Evolutionary conservation across 495 filamentous ascomycete species (phyloP).

Genomic region (Podospora fimiseda): DNA sequence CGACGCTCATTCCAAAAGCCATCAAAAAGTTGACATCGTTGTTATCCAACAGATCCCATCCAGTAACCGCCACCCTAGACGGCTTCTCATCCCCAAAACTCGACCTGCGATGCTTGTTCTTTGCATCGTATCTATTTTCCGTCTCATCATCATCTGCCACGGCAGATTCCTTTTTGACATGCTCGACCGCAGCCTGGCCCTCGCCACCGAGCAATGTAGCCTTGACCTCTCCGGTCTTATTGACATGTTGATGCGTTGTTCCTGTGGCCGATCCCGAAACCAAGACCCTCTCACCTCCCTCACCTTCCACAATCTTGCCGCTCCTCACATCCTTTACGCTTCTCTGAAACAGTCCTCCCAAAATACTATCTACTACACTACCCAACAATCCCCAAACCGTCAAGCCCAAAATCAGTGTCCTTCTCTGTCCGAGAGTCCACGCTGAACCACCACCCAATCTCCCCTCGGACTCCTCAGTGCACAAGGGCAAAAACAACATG

Average conservation of each 20-base stretch:
- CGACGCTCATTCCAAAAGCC: slow-evolving; percentile 73
- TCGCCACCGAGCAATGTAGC: slow-evolving; percentile 28
- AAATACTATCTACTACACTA: slow-evolving; percentile 75
- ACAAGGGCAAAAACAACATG: slow-evolving; percentile 63
- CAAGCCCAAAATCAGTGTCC: slow-evolving; percentile 53
- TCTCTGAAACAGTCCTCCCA: slow-evolving; percentile 80
- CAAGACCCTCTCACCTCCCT: slow-evolving; percentile 70
- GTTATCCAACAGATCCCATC: slow-evolving; percentile 77
- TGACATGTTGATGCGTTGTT: slow-evolving; percentile 9
- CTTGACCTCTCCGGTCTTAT: slow-evolving; percentile 30
- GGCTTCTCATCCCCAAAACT: slow-evolving; percentile 52
- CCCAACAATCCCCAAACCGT: slow-evolving; percentile 68
- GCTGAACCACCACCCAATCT: slow-evolving; percentile 31
- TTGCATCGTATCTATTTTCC: slow-evolving; percentile 34
- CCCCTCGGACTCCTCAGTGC: slow-evolving; percentile 34
- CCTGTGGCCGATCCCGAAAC: slow-evolving; percentile 26
- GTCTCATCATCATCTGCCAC: slow-evolving; percentile 21
- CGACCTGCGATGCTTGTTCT: slow-evolving; percentile 36
- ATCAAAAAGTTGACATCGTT: slow-evolving; percentile 91
- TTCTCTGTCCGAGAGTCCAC: slow-evolving; percentile 44
- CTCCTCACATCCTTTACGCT: slow-evolving; percentile 77
- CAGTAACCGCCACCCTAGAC: slow-evolving; percentile 66
- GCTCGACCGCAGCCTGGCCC: slow-evolving; percentile 32
- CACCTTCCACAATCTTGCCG: slow-evolving; percentile 85
- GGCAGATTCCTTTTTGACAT: slow-evolving; percentile 18